phyloP scores from a whole-genome alignment of 106 monocot species.

The Triglochin maritima region DNA sequence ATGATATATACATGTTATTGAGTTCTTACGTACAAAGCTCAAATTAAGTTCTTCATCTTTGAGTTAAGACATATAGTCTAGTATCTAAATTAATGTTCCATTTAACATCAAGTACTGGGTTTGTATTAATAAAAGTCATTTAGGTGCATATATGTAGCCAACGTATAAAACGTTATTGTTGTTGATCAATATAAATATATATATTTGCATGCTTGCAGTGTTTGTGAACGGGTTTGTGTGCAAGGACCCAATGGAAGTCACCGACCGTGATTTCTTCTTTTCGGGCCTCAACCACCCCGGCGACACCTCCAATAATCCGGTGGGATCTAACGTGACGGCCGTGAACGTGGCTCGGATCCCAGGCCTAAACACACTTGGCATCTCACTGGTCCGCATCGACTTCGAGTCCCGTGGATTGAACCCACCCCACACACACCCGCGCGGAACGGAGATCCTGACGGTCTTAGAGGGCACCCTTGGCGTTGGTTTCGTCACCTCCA shows the following conservation, averaged over 20 bases:
- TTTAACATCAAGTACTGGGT: no score
- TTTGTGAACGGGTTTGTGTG: conserved; percentile 16
- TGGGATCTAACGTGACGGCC: neutral
- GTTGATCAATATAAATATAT: neutral
- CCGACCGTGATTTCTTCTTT: conserved; percentile 11
- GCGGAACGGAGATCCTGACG: conserved; percentile 12
- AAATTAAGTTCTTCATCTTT: neutral
- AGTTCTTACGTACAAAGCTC: no score
- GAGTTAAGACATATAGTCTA: no score
- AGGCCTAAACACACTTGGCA: neutral
- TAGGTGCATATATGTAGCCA: no score
- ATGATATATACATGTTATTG: neutral
- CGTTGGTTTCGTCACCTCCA: conserved; percentile 17
- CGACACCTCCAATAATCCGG: conserved; percentile 2
- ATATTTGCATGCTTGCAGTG: conserved; percentile 4
- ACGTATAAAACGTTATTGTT: no score
- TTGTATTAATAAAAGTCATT: neutral
- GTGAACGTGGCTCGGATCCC: neutral
- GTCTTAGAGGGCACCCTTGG: conserved; percentile 6
- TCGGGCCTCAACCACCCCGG: conserved; percentile 2
- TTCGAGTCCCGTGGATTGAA: neutral
- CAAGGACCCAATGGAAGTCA: conserved; percentile 10
- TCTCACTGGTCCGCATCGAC: neutral
- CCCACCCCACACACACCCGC: neutral
- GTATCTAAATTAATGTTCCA: no score